phyloP scores from a whole-genome alignment of 495 filamentous ascomycete genomes.

The Parathielavia hyrcaniae region DNA sequence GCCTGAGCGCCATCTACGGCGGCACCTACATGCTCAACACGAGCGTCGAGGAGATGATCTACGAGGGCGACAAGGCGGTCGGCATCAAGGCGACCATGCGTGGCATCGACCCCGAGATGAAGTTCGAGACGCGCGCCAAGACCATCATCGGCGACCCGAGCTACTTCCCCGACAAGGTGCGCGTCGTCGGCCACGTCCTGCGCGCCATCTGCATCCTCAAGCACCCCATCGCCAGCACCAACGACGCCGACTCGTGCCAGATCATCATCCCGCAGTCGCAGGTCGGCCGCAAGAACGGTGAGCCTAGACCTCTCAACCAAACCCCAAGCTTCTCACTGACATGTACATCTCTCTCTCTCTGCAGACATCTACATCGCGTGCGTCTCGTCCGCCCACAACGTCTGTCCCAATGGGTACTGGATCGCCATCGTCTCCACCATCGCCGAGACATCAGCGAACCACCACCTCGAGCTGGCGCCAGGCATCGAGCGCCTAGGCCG shows the following conservation, averaged over 20 bases:
- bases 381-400: slow-evolving; percentile 93
- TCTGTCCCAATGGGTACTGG: slow-evolving; percentile 98
- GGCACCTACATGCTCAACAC: slow-evolving; percentile 99
- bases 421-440: slow-evolving; percentile 98
- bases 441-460: slow-evolving; percentile 83
- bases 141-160: slow-evolving; percentile 95
- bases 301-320: slow-evolving; percentile 21
- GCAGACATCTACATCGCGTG: slow-evolving; percentile 96
- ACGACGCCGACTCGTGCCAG: slow-evolving; percentile 84
- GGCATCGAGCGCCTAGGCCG: slow-evolving; percentile 89
- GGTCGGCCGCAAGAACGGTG: slow-evolving; percentile 89
- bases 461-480: slow-evolving; percentile 88
- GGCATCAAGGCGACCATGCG: slow-evolving; percentile 98
- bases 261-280: slow-evolving; percentile 97
- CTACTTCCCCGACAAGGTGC: slow-evolving; percentile 88
- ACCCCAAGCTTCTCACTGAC: slow-evolving; percentile 3
- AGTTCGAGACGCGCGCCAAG: slow-evolving; percentile 90
- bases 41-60: slow-evolving; percentile 78
- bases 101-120: slow-evolving; percentile 76
- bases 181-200: slow-evolving; percentile 79
- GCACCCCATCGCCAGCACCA: slow-evolving; percentile 82
- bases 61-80: slow-evolving; percentile 70
- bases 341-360: not conserved
- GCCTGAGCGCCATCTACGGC: slow-evolving; percentile 94
- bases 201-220: slow-evolving; percentile 97